Evolutionary conservation across 257 asterid species (phyloP), one percentile per base, ranked within the genome.

Genomic region (Solanum sitiens): DNA sequence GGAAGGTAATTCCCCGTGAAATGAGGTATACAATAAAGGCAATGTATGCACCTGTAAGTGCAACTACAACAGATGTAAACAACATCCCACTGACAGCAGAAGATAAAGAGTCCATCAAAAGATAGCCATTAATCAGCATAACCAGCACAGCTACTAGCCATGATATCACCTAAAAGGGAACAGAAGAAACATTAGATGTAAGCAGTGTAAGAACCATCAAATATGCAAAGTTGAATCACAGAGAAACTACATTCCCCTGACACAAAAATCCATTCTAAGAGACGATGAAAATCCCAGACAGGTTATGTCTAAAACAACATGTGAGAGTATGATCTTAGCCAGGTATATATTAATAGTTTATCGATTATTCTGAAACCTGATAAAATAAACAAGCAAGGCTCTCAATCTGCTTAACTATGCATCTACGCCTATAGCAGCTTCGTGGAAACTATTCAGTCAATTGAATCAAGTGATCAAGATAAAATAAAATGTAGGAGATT

Each of bases 111-210:
- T 95, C 96, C 76, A 93, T 91, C 92, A 94, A 21, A 79, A 94
- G 97, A 88, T 94, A 95, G 50, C 95, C 95, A 39, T 93, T 93
- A 86, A 94, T 95, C 89, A 91, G 84, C n/a, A 93, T 95, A 88
- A 94, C 95, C 90, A 94, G 90, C 42, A 87, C 93, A 20, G 96
- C 96, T 33, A 95, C 97, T 61, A 92, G 87, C 97, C 97, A 94
- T 16, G 97, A 94, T 88, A 89, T 85, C 53, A 88, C 88, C 98
- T 95, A 42, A 87, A 70, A 42, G 80, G 74, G 87, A 79, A 79
- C 42, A 79, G 6, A 80, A 47, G 85, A 50, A 27, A 82, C 20
- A 42, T 30, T 16, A 50, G 68, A 82, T 50, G 18, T 10, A 82
- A 30, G 70, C 85, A 16, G 45, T 30, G 18, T 30, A 20, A 30